Evolutionary conservation across 1,284 basidiomycete genomes (phyloP).

Genomic region (Grifola frondosa): DNA sequence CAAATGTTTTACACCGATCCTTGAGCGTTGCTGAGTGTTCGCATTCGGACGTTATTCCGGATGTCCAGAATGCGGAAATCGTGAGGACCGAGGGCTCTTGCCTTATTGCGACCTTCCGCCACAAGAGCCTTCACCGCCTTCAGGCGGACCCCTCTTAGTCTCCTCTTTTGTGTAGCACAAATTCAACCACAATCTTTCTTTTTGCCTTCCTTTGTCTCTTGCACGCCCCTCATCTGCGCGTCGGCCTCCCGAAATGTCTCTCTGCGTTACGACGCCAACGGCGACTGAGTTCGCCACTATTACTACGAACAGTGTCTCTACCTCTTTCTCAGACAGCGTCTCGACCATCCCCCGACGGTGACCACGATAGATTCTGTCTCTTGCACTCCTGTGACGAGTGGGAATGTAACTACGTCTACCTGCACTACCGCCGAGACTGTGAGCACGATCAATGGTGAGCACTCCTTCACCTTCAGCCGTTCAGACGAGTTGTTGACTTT

Average conservation of each 20-base stretch:
- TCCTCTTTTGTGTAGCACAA: too few relatives aligned
- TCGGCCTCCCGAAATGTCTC: slow-evolving; percentile 12
- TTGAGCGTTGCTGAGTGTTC: too few relatives aligned
- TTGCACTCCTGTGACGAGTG: slow-evolving; percentile 27
- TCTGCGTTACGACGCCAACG: slow-evolving; percentile 36
- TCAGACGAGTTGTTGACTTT: slow-evolving; percentile 3
- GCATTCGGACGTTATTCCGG: too few relatives aligned
- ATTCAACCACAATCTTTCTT: neutral
- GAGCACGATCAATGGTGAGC: slow-evolving; percentile 36
- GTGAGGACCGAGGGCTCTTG: too few relatives aligned
- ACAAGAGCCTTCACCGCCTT: too few relatives aligned
- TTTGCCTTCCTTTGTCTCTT: neutral
- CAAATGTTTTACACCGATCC: too few relatives aligned
- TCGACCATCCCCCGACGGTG: slow-evolving; percentile 24
- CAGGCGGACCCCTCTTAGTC: too few relatives aligned
- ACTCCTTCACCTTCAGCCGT: too few relatives aligned
- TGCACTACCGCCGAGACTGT: slow-evolving; percentile 23
- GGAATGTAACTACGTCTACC: slow-evolving; percentile 26
- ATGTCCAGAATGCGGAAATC: too few relatives aligned
- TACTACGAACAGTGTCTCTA: slow-evolving; percentile 34
- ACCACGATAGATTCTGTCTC: slow-evolving; percentile 31
- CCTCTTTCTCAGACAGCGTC: slow-evolving; percentile 33
- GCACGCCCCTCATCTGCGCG: neutral
- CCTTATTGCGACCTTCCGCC: too few relatives aligned
- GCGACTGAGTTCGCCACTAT: slow-evolving; percentile 38